Base-by-base conservation (phyloP, 2,329 filamentous ascomycete genomes). In the Erysiphe neolycopersici region DNA sequence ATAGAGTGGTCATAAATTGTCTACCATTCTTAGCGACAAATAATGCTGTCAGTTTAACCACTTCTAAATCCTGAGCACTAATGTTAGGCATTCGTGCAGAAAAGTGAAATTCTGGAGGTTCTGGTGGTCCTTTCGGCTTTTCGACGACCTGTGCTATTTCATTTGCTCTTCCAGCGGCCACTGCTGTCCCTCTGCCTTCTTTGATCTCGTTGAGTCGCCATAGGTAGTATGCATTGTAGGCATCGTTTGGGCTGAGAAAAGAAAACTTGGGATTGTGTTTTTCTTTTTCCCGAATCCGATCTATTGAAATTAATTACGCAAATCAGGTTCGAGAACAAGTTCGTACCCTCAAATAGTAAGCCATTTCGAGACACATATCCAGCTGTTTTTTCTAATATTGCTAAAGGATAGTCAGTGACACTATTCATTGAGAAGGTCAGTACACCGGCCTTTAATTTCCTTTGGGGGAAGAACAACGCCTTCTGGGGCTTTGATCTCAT, bases 21-120 rank as follows among this genome's bases (percentile, higher is more conserved):
- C 85, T 76, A 13, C 89, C 89, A 54, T 92, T 87, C 61, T 87
- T 85, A 43, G 89, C 89, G 42, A 87, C 83, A 60, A 89, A 94
- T 22, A 92, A 66, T 17, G 89, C 89, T 32, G 87, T 93, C 55
- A 93, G 62, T 45, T 71, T 67, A 45, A 79, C 66, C 42, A 76
- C 66, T 52, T 77, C 73, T 49, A 95, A 64, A 66, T 98, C 89
- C 60, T 92, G 81, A 50, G 91, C 83, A 61, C 79, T 93, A 62
- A 98, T 93, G 52, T 85, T 87, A 46, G 89, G 89, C 82, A 95
- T 93, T 58, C 85, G 79, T 52, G 89, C 85, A 45, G 83, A 93
- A 63, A 94, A 98, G 52, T 80, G 73, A 56, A 91, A 95, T 53
- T 85, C 79, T 45, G 79, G 71, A 14, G 89, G 89, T 55, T 85